Conservation (phyloP, 202 grass and related monocot species). For the Schoenoplectus tabernaemontani region DNA sequence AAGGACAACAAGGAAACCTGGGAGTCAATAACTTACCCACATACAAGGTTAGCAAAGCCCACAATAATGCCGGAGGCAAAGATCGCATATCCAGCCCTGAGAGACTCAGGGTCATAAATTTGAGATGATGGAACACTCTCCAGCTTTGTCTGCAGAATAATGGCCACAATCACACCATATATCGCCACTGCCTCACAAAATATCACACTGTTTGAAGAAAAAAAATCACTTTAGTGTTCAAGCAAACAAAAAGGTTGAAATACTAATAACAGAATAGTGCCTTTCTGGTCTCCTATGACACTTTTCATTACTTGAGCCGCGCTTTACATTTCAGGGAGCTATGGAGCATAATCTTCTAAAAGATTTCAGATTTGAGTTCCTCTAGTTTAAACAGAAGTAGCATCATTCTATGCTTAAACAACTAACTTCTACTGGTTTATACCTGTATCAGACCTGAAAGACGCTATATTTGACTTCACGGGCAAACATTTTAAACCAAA, state of each 20-base stretch:
- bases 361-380: neutral
- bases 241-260: neutral
- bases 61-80: slow-evolving; percentile 94
- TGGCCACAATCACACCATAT: slow-evolving; percentile 97
- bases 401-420: neutral
- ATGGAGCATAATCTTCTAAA: slow-evolving; percentile 12
- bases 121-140: slow-evolving; percentile 69
- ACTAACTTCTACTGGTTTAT: neutral
- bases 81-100: slow-evolving; percentile 91
- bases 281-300: neutral
- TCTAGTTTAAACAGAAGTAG: neutral
- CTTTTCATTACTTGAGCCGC: slow-evolving; percentile 2
- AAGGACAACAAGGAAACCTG: slow-evolving; percentile 7
- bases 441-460: neutral
- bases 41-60: slow-evolving; percentile 93
- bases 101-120: slow-evolving; percentile 72
- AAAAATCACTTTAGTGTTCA: neutral
- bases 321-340: neutral
- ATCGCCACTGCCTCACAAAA: slow-evolving; percentile 98
- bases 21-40: slow-evolving; percentile 47
- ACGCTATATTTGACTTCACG: neutral
- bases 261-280: neutral
- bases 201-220: slow-evolving; percentile 68
- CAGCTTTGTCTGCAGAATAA: slow-evolving; percentile 97
- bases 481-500: neutral